phyloP scores from a whole-genome alignment of 495 filamentous ascomycete genomes.

The Penicillium psychrofluorescens region DNA sequence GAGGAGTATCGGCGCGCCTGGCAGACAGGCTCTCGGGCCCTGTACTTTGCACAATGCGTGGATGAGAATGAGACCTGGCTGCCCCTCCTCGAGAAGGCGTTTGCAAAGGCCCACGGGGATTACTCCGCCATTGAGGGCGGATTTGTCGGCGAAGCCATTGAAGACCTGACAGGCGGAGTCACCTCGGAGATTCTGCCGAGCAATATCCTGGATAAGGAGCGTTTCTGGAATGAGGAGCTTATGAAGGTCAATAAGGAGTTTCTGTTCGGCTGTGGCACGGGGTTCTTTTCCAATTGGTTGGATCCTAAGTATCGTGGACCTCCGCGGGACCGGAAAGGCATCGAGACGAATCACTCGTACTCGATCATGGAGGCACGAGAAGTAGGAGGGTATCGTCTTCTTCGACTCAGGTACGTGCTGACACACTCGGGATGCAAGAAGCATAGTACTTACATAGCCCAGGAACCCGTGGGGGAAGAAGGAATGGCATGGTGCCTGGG shows the following conservation, averaged over 20 bases:
- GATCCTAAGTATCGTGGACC: slow-evolving; percentile 28
- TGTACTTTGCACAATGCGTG: slow-evolving; percentile 83
- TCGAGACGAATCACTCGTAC: slow-evolving; percentile 78
- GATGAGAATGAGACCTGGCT: slow-evolving; percentile 91
- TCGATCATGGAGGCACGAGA: slow-evolving; percentile 80
- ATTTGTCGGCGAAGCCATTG: slow-evolving; percentile 79
- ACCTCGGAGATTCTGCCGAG: slow-evolving; percentile 72
- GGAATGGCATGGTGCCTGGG: slow-evolving; percentile 81
- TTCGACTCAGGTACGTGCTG: slow-evolving; percentile 53
- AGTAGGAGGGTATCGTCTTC: slow-evolving; percentile 63
- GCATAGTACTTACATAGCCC: slow-evolving; percentile 7
- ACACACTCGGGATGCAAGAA: not conserved
- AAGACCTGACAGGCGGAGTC: slow-evolving; percentile 89
- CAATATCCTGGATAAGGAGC: slow-evolving; percentile 80
- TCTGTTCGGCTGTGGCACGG: slow-evolving; percentile 76
- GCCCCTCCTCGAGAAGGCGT: slow-evolving; percentile 89
- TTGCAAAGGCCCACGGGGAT: slow-evolving; percentile 91
- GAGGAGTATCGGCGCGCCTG: slow-evolving; percentile 69
- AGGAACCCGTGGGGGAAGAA: slow-evolving; percentile 83
- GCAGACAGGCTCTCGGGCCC: slow-evolving; percentile 67
- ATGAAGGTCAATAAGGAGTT: slow-evolving; percentile 81
- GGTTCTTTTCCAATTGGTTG: slow-evolving; percentile 52
- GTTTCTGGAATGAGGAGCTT: slow-evolving; percentile 83
- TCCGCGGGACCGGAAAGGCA: slow-evolving; percentile 57
- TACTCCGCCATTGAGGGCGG: slow-evolving; percentile 79